A percentile compares a stretch with the other conserved stretches of the same genome.
These are phyloP conservation scores for Arthonia radiata DNA, from an alignment of 495 filamentous ascomycete genomes.

Conservation along the genomic window DNA sequence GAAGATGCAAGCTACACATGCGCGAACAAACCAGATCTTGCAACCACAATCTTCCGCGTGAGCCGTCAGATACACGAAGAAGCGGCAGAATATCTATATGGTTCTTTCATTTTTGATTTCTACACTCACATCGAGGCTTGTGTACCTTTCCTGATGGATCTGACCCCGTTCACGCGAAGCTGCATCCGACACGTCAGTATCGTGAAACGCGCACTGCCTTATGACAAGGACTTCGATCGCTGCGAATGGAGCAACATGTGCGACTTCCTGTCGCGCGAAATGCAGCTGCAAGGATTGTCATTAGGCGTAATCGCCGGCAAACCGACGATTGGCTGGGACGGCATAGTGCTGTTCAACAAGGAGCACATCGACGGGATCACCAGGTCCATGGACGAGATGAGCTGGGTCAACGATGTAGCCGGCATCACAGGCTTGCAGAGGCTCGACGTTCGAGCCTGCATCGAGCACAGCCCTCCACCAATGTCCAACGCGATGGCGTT, in stretches of 20 bases:
- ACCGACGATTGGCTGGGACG: slow-evolving; percentile 17
- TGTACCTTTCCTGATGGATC: slow-evolving; percentile 28
- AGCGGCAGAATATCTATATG: slow-evolving; percentile 23
- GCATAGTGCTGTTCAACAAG: slow-evolving; percentile 13
- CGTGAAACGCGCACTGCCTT: slow-evolving; percentile 23
- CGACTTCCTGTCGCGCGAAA: slow-evolving; percentile 14
- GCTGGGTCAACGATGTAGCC: slow-evolving; percentile 23
- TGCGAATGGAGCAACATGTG: slow-evolving; percentile 24
- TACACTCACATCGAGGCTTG: slow-evolving; percentile 25
- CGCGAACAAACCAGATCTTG: no score
- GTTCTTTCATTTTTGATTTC: slow-evolving; percentile 25
- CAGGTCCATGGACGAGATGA: slow-evolving; percentile 18
- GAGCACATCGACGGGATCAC: slow-evolving; percentile 17
- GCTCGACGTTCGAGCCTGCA: slow-evolving; percentile 17
- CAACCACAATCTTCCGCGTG: slow-evolving; percentile 20
- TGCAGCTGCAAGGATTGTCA: slow-evolving; percentile 15
- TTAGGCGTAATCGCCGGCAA: slow-evolving; percentile 22
- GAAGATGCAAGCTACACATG: no score
- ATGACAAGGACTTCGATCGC: slow-evolving; percentile 23
- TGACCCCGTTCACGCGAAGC: slow-evolving; percentile 17
- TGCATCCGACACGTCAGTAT: slow-evolving; percentile 19
- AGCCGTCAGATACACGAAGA: slow-evolving; percentile 23
- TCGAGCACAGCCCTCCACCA: slow-evolving; percentile 18
- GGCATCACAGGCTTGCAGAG: slow-evolving; percentile 16
- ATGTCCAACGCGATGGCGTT: slow-evolving; percentile 18